Conservation (phyloP, 2,329 filamentous ascomycete genomes). For the Aspergillus chevalieri region DNA sequence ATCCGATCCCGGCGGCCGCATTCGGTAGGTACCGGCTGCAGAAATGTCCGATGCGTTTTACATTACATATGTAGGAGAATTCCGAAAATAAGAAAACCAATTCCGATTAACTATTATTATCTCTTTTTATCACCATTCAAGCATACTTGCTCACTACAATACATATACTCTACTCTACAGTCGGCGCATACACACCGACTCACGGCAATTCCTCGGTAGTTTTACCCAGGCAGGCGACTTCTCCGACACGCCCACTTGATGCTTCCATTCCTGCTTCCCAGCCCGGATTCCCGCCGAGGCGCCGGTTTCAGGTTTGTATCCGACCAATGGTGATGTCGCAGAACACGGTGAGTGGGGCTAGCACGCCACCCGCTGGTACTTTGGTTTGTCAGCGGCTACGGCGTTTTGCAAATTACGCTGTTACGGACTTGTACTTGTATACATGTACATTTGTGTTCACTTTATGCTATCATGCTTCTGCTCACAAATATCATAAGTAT, state of each 20-base stretch:
- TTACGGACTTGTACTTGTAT: background rate
- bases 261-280: background rate
- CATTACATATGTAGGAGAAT: background rate
- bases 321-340: background rate
- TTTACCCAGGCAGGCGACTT: background rate
- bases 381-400: background rate
- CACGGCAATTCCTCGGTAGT: no score
- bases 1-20: background rate
- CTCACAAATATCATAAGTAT: no score
- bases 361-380: background rate
- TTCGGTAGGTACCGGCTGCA: background rate
- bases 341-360: background rate
- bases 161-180: no score
- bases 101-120: no score
- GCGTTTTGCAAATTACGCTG: background rate
- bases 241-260: background rate
- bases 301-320: background rate
- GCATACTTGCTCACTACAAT: no score
- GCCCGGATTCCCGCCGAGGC: background rate
- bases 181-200: no score
- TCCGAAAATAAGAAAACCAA: no score
- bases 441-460: background rate
- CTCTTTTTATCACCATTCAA: no score
- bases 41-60: background rate
- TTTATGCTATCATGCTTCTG: no score